phyloP scores from a whole-genome alignment of 768 basidiomycete genomes.

The Boletus fagicola region DNA sequence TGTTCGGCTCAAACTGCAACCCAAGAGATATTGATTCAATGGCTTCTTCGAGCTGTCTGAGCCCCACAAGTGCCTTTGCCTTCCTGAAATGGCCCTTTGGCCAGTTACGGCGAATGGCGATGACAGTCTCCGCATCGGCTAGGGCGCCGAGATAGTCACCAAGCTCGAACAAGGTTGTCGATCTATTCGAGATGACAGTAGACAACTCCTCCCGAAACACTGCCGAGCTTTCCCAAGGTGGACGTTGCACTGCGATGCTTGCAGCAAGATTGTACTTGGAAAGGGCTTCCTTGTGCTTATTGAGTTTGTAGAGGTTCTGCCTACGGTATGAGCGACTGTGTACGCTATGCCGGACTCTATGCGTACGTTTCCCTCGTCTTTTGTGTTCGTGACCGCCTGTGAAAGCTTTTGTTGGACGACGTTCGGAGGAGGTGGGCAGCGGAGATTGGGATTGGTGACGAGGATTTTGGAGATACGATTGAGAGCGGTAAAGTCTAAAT shows the following conservation, averaged over 20 bases:
- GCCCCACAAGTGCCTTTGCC: slow-evolving; percentile 80
- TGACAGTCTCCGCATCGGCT: slow-evolving; percentile 89
- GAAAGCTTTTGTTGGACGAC: slow-evolving; percentile 74
- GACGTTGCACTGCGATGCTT: slow-evolving; percentile 71
- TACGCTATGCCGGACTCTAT: slow-evolving; percentile 1
- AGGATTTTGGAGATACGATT: slow-evolving; percentile 78
- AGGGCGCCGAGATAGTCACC: slow-evolving; percentile 76
- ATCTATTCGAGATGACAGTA: slow-evolving; percentile 87
- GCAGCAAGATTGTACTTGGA: slow-evolving; percentile 78
- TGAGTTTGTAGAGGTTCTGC: slow-evolving; percentile 75
- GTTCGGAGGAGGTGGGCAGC: slow-evolving; percentile 78
- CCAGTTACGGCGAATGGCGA: slow-evolving; percentile 82
- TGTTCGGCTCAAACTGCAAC: slow-evolving; percentile 77
- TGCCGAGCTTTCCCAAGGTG: slow-evolving; percentile 85
- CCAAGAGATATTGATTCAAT: slow-evolving; percentile 80
- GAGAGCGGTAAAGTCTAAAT: slow-evolving; percentile 67
- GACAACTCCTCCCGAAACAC: slow-evolving; percentile 89
- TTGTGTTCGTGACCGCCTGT: slow-evolving; percentile 69
- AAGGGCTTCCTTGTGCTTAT: slow-evolving; percentile 69
- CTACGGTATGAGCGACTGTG: slow-evolving; percentile 13
- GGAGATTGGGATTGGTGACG: slow-evolving; percentile 62
- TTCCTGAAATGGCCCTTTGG: slow-evolving; percentile 95
- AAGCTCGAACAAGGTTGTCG: slow-evolving; percentile 78
- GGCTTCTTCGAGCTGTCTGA: slow-evolving; percentile 70
- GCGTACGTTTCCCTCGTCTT: slow-evolving; percentile 94